phyloP scores from a whole-genome alignment of 805 yeast genomes.

The Saccharomycopsis fibuligera region DNA sequence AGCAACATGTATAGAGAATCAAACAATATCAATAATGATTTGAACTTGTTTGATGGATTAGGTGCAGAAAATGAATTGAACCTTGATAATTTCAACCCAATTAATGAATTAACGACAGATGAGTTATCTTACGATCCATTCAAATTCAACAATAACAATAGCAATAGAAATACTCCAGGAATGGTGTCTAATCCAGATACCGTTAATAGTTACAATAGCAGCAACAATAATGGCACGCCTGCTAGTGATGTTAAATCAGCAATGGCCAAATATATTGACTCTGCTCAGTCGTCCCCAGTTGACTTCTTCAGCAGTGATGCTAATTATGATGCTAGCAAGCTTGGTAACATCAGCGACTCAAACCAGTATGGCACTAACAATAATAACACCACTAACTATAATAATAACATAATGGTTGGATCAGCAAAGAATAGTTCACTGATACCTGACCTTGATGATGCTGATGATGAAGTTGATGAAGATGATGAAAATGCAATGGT shows the following conservation, averaged over 20 bases:
- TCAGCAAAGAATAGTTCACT: not conserved
- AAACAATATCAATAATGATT: constrained; percentile 17
- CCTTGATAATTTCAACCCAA: constrained; percentile 30
- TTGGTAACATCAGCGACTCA: not conserved
- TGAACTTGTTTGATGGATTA: constrained; percentile 22
- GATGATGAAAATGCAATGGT: constrained; percentile 41
- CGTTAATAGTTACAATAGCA: constrained; percentile 21
- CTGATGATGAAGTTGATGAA: constrained; percentile 28
- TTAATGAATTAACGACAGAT: constrained; percentile 43
- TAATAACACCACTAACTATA: not conserved
- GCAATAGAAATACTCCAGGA: not conserved
- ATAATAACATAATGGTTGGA: not conserved
- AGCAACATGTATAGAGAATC: constrained; percentile 19
- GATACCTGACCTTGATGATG: not conserved
- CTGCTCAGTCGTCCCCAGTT: constrained; percentile 11
- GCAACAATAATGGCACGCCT: constrained; percentile 8
- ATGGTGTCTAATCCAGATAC: constrained; percentile 10
- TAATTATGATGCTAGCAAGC: no score
- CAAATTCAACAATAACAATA: constrained; percentile 22
- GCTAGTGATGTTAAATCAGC: not conserved
- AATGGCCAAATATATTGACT: constrained; percentile 12
- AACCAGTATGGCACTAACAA: not conserved
- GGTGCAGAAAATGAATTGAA: constrained; percentile 17
- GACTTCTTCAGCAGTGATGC: constrained; percentile 18
- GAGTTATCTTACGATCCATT: constrained; percentile 54